These are phyloP conservation scores for Trichoderma orchidacearum DNA, from an alignment of 495 filamentous ascomycete species.

Conservation along the genomic window DNA sequence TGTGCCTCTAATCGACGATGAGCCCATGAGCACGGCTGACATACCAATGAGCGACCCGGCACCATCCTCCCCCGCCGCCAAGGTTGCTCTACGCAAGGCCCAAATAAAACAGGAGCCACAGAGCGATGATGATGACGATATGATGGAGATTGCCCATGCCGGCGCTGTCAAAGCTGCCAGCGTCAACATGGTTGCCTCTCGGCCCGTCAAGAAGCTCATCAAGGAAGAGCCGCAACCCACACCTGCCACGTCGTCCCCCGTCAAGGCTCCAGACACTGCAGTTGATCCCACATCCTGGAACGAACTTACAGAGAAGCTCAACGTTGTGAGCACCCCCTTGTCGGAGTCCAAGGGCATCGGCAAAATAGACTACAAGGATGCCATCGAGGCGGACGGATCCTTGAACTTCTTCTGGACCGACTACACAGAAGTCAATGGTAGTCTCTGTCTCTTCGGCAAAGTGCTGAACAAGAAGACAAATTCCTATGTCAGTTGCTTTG, in stretches of 20 bases:
- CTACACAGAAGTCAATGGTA: constrained; percentile 87
- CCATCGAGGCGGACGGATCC: constrained; percentile 80
- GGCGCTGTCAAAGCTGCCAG: constrained; percentile 51
- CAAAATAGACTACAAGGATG: constrained; percentile 68
- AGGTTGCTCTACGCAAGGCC: constrained; percentile 63
- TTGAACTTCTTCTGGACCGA: constrained; percentile 95
- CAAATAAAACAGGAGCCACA: constrained; percentile 47
- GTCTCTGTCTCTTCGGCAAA: constrained; percentile 89
- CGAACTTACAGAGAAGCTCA: constrained; percentile 70
- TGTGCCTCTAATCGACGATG: constrained; percentile 41
- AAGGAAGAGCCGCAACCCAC: constrained; percentile 49
- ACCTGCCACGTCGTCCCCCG: constrained; percentile 65
- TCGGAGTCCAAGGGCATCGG: constrained; percentile 50
- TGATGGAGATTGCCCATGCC: constrained; percentile 72
- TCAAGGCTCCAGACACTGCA: constrained; percentile 34
- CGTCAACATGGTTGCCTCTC: constrained; percentile 77
- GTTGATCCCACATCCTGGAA: constrained; percentile 86
- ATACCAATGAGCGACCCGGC: constrained; percentile 71
- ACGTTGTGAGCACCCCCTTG: constrained; percentile 56
- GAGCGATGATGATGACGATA: constrained; percentile 56
- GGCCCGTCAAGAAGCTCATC: constrained; percentile 63
- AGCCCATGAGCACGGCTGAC: constrained; percentile 16
- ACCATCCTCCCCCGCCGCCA: constrained; percentile 78
- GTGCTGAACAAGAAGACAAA: constrained; percentile 79
- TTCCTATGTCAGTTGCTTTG: constrained; percentile 75